Percentiles rank a stretch among this genome's conserved stretches.
These are phyloP conservation scores for Lycium barbarum DNA, from an alignment of 257 asterid species.

Conservation along the genomic window DNA sequence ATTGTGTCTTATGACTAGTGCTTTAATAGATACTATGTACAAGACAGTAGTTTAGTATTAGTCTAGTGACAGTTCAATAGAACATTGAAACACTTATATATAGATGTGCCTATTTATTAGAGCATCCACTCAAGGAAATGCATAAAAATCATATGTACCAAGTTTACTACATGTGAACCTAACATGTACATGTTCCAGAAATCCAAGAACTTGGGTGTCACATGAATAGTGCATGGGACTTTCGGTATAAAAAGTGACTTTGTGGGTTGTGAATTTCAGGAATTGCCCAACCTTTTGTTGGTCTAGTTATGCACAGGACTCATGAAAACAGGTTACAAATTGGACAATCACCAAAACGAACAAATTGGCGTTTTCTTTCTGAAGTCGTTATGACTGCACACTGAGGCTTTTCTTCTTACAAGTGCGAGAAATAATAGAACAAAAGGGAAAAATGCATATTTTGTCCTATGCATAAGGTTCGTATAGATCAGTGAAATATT, in stretches of 20 bases:
- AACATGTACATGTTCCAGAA: not conserved
- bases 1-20: not conserved
- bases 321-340: not conserved
- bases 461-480: not conserved
- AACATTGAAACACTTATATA: not conserved
- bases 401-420: not conserved
- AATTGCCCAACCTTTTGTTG: not conserved
- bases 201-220: not conserved
- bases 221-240: not conserved
- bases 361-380: not conserved
- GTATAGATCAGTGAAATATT: not conserved
- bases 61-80: not conserved
- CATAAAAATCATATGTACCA: not conserved
- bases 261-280: not conserved
- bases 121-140: slow-evolving; percentile 20
- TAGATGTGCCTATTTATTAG: not conserved
- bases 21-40: not conserved
- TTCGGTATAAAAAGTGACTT: not conserved
- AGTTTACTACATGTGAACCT: not conserved
- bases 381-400: not conserved
- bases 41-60: not conserved
- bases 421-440: not conserved
- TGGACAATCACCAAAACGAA: not conserved
- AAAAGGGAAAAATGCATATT: not conserved
- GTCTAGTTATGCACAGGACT: not conserved